Evolutionary conservation across 305 asterid genomes (phyloP), one percentile per base, ranked within the genome.

Genomic region (Stenogyne calaminthoides): DNA sequence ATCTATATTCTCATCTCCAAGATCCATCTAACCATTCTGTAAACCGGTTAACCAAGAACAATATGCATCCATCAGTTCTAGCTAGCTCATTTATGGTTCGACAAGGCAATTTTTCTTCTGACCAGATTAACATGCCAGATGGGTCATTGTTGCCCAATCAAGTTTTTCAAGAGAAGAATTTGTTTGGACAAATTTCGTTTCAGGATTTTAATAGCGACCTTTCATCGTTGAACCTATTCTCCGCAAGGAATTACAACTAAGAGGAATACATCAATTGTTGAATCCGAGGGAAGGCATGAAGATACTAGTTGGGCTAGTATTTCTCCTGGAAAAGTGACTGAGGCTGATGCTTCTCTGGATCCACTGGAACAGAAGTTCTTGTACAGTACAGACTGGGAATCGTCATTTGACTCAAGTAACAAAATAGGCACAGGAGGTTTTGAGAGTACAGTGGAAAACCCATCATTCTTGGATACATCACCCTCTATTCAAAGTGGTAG

Each of bases 331-430:
- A 59, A 71, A 42, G 60, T 14, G 20, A 18, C 67, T 8, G 64
- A 70, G 36, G 40, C 71, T 32, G 69, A 66, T 75, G 73, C 85
- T 74, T 76, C 92, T 60, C 78, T 90, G 12, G 95, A 88, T 78
- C 93, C 93, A 37, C 46, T 88, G 78, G 96, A 88, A 80, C 88
- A 83, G 81, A 88, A 88, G 71, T 84, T 90, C 64, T 77, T 90
- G 76, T 90, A 84, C 78, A 78, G 74, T 73, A 70, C 82, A 11
- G 95, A 87, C 75, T 89, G 93, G 93, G 86, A 74, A 71, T 81
- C 87, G 25, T 72, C 87, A 34, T 70, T 82, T 55, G 73, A 84
- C 18, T 25, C 61, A 59, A 75, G 39, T 37, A 54, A 74, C 72
- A 78, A 84, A 71, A 59, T 63, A 74, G 84, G 73, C 55, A 27